Conservation (phyloP, 2,329 filamentous ascomycete species). For the Phaeosphaeriaceae sp. region DNA sequence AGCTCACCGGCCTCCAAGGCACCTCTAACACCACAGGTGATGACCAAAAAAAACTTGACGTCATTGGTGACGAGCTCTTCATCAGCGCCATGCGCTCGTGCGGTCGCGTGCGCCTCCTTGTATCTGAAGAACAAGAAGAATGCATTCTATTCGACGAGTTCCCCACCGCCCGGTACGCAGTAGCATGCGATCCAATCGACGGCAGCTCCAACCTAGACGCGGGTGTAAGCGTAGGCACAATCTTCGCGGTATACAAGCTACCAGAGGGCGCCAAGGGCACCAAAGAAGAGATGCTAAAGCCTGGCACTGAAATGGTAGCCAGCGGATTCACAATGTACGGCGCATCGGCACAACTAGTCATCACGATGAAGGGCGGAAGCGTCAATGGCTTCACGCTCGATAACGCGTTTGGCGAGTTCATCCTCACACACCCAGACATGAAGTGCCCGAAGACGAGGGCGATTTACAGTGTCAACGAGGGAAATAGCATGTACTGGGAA, state of each 20-base stretch:
- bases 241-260: slow-evolving; percentile 93
- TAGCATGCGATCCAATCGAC: slow-evolving; percentile 97
- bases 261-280: slow-evolving; percentile 75
- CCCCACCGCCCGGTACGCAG: slow-evolving; percentile 81
- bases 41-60: slow-evolving; percentile 99
- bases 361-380: slow-evolving; percentile 90
- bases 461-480: slow-evolving; percentile 99
- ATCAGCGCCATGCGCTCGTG: slow-evolving; percentile 93
- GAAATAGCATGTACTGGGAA: slow-evolving; percentile 96
- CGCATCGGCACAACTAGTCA: slow-evolving; percentile 91
- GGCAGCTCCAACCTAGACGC: slow-evolving; percentile 97
- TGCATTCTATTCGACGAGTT: slow-evolving; percentile 83
- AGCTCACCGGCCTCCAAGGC: slow-evolving; percentile 88
- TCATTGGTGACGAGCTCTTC: slow-evolving; percentile 98
- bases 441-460: slow-evolving; percentile 76
- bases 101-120: slow-evolving; percentile 85
- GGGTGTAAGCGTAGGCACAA: slow-evolving; percentile 96
- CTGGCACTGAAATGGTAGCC: slow-evolving; percentile 89
- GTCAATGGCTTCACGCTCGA: slow-evolving; percentile 99
- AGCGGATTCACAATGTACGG: slow-evolving; percentile 99
- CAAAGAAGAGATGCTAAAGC: slow-evolving; percentile 85
- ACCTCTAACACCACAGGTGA: slow-evolving; percentile 95
- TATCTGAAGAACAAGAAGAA: slow-evolving; percentile 98
- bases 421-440: slow-evolving; percentile 97
- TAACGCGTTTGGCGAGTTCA: slow-evolving; percentile 96